Evolutionary conservation across 202 grass and related monocot species (phyloP).

Genomic region (Carex sylvatica): DNA sequence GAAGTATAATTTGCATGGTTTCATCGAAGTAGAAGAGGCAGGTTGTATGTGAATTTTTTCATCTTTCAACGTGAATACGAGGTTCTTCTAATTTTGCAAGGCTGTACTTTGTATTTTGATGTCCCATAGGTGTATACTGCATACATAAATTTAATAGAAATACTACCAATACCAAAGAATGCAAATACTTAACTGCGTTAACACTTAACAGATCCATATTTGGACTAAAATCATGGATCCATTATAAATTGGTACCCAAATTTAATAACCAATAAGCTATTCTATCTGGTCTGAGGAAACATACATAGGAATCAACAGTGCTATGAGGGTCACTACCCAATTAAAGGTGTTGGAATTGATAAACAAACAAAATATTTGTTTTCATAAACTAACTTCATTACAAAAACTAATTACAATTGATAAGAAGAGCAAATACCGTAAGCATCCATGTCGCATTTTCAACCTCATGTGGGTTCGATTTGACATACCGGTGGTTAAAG

Average conservation of each 20-base stretch:
- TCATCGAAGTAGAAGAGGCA: neutral
- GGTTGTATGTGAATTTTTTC: neutral
- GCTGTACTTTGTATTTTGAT: neutral
- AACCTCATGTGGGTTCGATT: constrained; percentile 41
- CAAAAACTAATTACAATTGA: neutral
- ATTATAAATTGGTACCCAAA: neutral
- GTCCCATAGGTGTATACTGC: neutral
- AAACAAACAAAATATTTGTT: neutral
- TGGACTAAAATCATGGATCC: neutral
- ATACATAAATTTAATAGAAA: neutral
- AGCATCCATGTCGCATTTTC: constrained; percentile 45
- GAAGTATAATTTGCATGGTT: neutral
- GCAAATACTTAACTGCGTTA: neutral
- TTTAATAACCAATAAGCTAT: neutral
- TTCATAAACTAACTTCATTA: neutral
- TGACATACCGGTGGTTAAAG: constrained; percentile 42
- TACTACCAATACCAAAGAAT: neutral
- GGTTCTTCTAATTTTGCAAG: neutral
- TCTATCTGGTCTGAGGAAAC: neutral
- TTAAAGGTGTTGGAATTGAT: neutral
- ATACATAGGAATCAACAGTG: neutral
- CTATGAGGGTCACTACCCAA: neutral
- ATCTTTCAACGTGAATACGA: neutral
- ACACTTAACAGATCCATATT: neutral
- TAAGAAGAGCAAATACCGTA: constrained; percentile 29